phyloP scores from a whole-genome alignment of 2,329 filamentous ascomycete species.

The Blastomyces silverae region DNA sequence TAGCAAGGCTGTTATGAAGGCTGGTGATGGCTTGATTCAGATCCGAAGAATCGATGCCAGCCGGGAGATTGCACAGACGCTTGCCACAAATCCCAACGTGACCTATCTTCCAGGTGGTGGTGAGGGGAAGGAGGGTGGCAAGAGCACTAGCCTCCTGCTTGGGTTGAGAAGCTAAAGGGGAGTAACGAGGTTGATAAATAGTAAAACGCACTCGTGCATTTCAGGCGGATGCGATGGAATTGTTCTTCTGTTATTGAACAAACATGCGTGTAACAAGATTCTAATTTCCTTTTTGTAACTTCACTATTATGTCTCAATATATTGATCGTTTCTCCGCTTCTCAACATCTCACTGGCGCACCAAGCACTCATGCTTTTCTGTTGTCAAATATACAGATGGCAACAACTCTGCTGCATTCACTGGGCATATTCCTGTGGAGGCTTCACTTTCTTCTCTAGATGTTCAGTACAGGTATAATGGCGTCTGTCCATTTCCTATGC shows the following conservation, averaged over 20 bases:
- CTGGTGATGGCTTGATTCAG: slow-evolving; percentile 86
- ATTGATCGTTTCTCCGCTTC: slow-evolving; percentile 12
- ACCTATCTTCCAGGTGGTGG: slow-evolving; percentile 79
- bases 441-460: not conserved
- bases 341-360: not conserved
- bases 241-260: slow-evolving; percentile 3
- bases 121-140: slow-evolving; percentile 49
- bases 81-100: slow-evolving; percentile 88
- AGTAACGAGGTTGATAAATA: not conserved
- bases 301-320: slow-evolving; percentile 11
- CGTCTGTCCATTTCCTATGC: not conserved
- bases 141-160: slow-evolving; percentile 61
- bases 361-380: not conserved
- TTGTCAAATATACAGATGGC: not conserved
- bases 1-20: slow-evolving; percentile 84
- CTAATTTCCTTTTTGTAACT: slow-evolving; percentile 2
- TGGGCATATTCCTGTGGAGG: not conserved
- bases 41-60: slow-evolving; percentile 97
- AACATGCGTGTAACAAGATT: slow-evolving; percentile 12
- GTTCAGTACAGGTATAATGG: not conserved
- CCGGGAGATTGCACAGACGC: slow-evolving; percentile 85
- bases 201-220: not conserved
- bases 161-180: slow-evolving; percentile 49
- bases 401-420: not conserved
- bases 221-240: not conserved